Evolutionary conservation across 345 rosid genomes (phyloP), one percentile per base, ranked within the genome.

Genomic region (Angophora floribunda): DNA sequence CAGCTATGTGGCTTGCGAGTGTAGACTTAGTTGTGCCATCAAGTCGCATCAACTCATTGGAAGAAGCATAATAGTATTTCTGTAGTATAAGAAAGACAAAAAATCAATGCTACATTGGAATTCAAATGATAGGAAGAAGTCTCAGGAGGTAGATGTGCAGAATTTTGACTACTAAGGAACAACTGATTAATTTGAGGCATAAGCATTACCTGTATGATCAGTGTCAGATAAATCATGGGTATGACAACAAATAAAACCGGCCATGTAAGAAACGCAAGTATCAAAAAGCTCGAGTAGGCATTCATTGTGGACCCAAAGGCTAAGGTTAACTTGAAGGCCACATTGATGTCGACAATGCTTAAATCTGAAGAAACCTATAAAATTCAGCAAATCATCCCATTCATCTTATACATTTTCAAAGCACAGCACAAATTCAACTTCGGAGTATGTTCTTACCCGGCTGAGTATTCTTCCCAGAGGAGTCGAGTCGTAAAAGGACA

Each of bases 1-100:
- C 96, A 8, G 96, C 94, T 13, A 94, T 63, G 89, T 94, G 90
- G 90, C 94, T 94, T 41, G 95, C 93, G 45, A 94, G 90, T 5
- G 86, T 86, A 24, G 96, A 94, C 90, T 91, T 94, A 14, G 95
- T 94, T 10, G 96, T 95, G 70, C 96, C 97, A 79, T 91, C 92
- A 4, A 94, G 90, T 86, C 96, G 91, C 96, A 92, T 91, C 82
- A 95, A 63, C 90, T 94, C 97, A 87, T 93, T 94, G 5, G 96
- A 91, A 44, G 93, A 86, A 84, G 94, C 89, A 63, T 90, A 91
- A 88, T 94, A 95, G 93, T 93, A 92, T 86, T 92, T 91, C 97
- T 95, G 90, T 52, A 57, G 59, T 70, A 17, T 17, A 13, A 57
- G 24, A 86, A 87, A 32, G 51, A 78, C 7, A 87, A 16, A 55